Conservation (phyloP, 164 flowering plant species). For the Vitis rupestris region DNA sequence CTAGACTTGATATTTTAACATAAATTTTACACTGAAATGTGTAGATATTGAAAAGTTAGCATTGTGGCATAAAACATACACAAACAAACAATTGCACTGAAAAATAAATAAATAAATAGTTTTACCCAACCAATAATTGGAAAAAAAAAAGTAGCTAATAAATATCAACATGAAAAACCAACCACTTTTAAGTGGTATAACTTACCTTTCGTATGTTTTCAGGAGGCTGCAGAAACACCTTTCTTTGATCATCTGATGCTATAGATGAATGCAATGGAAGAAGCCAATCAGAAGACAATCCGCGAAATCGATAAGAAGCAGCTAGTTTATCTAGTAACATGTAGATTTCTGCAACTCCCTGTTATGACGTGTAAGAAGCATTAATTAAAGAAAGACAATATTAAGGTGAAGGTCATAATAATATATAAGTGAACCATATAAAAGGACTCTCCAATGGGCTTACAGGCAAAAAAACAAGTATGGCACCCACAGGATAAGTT, state of each 20-base stretch:
- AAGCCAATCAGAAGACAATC: constrained; percentile 77
- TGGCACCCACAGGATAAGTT: constrained; percentile 71
- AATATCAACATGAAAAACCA: background rate
- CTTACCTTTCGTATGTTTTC: constrained; percentile 72
- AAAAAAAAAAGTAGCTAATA: background rate
- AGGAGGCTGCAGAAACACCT: constrained; percentile 72
- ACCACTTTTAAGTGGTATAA: background rate
- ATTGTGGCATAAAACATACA: no score
- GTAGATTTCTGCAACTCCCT: constrained; percentile 87
- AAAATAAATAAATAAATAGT: no score
- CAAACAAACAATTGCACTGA: no score
- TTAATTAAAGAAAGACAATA: constrained; percentile 1
- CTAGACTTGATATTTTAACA: no score
- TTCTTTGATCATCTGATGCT: constrained; percentile 72
- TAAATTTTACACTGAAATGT: no score
- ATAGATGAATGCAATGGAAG: constrained; percentile 88
- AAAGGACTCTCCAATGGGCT: constrained; percentile 14
- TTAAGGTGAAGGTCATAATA: background rate
- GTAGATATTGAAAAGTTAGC: no score
- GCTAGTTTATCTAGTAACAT: constrained; percentile 59
- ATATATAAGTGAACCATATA: background rate
- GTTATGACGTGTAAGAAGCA: constrained; percentile 5
- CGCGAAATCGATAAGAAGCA: constrained; percentile 80
- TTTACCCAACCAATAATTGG: no score
- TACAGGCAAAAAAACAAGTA: constrained; percentile 88